Percentiles rank a stretch among this genome's conserved stretches.
These are phyloP conservation scores for Byssothecium circinans DNA, from an alignment of 2,329 filamentous ascomycete genomes.

Conservation along the genomic window DNA sequence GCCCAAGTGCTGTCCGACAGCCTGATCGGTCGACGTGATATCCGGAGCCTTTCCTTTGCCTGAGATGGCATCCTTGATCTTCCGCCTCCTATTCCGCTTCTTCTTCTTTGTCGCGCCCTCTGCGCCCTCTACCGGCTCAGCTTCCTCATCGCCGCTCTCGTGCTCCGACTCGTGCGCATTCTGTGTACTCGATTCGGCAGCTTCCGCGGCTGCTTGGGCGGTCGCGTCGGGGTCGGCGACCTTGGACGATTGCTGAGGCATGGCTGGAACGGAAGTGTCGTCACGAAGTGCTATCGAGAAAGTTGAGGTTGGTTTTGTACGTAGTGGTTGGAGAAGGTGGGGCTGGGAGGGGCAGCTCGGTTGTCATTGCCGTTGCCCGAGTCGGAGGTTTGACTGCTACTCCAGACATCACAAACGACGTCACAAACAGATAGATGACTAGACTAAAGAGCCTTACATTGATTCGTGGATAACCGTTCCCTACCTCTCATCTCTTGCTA, in stretches of 20 bases:
- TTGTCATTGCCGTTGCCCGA: too few species aligned
- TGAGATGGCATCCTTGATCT: constrained; percentile 53
- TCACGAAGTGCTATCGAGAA: not conserved
- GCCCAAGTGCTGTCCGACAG: constrained; percentile 36
- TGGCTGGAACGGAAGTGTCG: constrained; percentile 10
- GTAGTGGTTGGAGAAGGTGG: not conserved
- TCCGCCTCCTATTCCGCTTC: constrained; percentile 67
- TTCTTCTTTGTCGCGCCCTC: constrained; percentile 57
- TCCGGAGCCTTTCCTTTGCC: constrained; percentile 37
- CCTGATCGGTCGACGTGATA: constrained; percentile 27
- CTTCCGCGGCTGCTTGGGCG: constrained; percentile 52
- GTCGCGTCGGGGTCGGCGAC: constrained; percentile 56
- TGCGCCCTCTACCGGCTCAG: constrained; percentile 45
- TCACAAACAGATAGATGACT: too few species aligned
- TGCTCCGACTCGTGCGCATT: constrained; percentile 32
- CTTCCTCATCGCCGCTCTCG: constrained; percentile 31
- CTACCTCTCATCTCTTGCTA: too few species aligned
- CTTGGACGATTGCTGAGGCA: constrained; percentile 62
- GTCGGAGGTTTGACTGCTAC: too few species aligned
- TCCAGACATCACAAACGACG: too few species aligned
- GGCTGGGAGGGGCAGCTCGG: constrained; percentile 3
- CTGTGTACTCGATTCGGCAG: constrained; percentile 37
- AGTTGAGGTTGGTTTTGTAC: not conserved
- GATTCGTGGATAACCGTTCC: too few species aligned
- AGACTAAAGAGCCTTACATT: too few species aligned